Conservation (phyloP, 371 early-diverging fungal genomes). For the Coemansia sp. region DNA sequence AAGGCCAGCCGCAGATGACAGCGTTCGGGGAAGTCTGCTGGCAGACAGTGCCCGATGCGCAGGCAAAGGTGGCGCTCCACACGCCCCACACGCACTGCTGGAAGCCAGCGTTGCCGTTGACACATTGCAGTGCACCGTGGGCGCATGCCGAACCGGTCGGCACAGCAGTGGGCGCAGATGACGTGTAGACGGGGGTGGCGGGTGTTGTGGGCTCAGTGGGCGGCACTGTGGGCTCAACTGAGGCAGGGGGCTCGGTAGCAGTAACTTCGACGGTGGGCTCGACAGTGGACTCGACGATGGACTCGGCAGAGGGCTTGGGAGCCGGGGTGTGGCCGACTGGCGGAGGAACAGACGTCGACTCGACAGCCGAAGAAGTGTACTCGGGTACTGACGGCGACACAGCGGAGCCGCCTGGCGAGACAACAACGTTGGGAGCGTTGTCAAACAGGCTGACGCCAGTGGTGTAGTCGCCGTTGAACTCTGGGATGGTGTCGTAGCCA, state of each 20-base stretch:
- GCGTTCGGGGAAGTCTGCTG: neutral
- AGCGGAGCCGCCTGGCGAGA: neutral
- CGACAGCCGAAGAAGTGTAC: no score
- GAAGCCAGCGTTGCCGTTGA: constrained; percentile 7
- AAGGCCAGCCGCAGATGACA: constrained; percentile 12
- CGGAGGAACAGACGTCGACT: neutral
- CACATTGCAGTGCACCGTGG: constrained; percentile 5
- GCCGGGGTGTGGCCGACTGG: neutral
- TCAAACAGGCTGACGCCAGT: neutral
- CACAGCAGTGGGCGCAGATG: neutral
- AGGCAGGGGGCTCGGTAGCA: neutral
- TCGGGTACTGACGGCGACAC: neutral
- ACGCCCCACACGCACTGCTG: constrained; percentile 15
- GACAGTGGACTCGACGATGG: no score
- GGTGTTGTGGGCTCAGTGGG: neutral
- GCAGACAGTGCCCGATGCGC: constrained; percentile 15
- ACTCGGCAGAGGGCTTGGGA: neutral
- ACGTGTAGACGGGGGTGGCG: neutral
- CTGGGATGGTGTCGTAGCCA: constrained; percentile 6
- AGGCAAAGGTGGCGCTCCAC: constrained; percentile 4
- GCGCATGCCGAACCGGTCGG: neutral
- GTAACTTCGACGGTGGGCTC: no score
- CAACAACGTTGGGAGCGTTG: neutral
- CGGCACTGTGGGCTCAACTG: neutral
- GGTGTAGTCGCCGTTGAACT: constrained; percentile 7